phyloP scores from a whole-genome alignment of 2,329 filamentous ascomycete species.

The Malbranchea cinnamomea region DNA sequence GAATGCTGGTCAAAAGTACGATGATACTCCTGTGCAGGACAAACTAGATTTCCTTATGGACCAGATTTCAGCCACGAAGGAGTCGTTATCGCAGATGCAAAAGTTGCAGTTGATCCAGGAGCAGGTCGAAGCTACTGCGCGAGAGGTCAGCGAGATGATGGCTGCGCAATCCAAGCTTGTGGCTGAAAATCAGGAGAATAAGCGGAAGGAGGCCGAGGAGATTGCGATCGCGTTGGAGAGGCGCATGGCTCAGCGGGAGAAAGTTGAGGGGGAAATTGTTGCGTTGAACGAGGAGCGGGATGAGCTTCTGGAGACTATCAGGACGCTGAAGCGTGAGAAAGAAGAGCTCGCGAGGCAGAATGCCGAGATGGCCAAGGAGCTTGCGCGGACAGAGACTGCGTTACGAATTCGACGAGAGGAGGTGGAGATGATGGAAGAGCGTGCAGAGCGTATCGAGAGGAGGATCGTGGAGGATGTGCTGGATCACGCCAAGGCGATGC shows the following conservation, averaged over 20 bases:
- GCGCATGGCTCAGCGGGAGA: conserved; percentile 50
- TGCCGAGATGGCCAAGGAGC: conserved; percentile 64
- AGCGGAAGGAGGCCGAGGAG: conserved; percentile 66
- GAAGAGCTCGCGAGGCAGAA: conserved; percentile 67
- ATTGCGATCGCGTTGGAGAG: conserved; percentile 68
- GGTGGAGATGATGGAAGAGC: conserved; percentile 74
- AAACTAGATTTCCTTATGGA: conserved; percentile 39
- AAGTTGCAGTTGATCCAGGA: conserved; percentile 79
- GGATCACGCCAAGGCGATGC: conserved; percentile 70
- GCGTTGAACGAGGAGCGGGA: conserved; percentile 45
- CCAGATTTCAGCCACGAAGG: conserved; percentile 42
- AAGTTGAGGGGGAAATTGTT: conserved; percentile 39
- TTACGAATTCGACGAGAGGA: conserved; percentile 80
- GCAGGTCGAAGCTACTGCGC: conserved; percentile 70
- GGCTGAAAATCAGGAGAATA: conserved; percentile 61
- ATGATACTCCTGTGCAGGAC: conserved; percentile 42
- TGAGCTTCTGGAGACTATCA: conserved; percentile 43
- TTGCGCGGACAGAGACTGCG: conserved; percentile 82
- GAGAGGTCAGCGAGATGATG: conserved; percentile 72
- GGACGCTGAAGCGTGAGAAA: conserved; percentile 30
- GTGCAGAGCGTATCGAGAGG: conserved; percentile 77
- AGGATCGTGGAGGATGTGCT: conserved; percentile 91
- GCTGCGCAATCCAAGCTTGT: conserved; percentile 60
- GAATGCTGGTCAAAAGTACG: conserved; percentile 48
- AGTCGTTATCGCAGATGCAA: conserved; percentile 60